Evolutionary conservation across 148 eudicot genomes (phyloP).

Genomic region (Rhododendron williamsianum): DNA sequence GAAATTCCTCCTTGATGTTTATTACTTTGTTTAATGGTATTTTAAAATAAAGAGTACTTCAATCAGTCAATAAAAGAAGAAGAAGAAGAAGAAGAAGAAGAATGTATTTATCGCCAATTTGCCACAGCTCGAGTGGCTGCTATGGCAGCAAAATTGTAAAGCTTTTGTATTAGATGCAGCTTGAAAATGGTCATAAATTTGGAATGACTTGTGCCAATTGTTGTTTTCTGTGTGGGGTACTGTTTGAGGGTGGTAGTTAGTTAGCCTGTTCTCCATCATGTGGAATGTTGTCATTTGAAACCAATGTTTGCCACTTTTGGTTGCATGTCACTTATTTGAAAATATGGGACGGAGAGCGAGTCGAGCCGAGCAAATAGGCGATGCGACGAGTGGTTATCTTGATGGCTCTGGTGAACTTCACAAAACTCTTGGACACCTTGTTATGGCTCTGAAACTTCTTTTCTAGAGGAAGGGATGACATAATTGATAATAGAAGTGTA

Average conservation of each 20-base stretch:
- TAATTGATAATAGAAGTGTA: background rate
- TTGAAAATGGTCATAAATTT: background rate
- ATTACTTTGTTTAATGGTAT: background rate
- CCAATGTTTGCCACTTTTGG: background rate
- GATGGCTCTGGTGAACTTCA: conserved; percentile 2
- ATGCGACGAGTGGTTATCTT: background rate
- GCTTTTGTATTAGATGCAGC: background rate
- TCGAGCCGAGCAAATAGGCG: background rate
- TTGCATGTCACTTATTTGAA: background rate
- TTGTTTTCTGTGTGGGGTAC: background rate
- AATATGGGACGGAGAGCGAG: too few relatives aligned
- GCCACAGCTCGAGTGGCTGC: background rate
- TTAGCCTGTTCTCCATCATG: background rate
- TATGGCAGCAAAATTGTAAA: background rate
- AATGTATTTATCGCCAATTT: background rate
- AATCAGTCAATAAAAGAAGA: background rate
- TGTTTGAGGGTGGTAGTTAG: background rate
- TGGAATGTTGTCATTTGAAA: background rate
- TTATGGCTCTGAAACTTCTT: background rate
- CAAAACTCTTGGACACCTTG: background rate
- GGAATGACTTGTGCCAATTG: background rate
- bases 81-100: background rate
- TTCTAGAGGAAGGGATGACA: background rate
- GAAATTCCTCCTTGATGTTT: background rate
- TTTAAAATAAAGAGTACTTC: background rate